Evolutionary conservation across 257 asterid species (phyloP).

Genomic region (Fraxinus americana): DNA sequence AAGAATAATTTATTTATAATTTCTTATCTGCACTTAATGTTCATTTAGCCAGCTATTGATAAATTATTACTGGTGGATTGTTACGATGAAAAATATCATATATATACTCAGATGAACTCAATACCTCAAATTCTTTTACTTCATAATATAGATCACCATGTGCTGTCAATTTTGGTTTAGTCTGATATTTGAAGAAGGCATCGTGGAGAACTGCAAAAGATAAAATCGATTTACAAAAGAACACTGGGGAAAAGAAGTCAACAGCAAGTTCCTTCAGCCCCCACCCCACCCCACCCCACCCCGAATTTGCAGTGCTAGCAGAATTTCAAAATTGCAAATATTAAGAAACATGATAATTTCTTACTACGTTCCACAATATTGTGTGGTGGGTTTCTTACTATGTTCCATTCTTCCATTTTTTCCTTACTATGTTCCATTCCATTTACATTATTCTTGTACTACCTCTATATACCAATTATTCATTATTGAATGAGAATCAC

Average conservation of each 20-base stretch:
- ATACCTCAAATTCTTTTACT: slow-evolving; percentile 96
- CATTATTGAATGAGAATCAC: too few species aligned
- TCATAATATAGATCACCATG: slow-evolving; percentile 91
- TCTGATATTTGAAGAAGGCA: slow-evolving; percentile 93
- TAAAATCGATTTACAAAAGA: slow-evolving; percentile 24
- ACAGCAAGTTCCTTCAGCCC: background rate
- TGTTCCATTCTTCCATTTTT: too few species aligned
- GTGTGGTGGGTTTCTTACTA: too few species aligned
- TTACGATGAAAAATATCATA: background rate
- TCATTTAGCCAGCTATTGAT: background rate
- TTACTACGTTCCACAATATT: too few species aligned
- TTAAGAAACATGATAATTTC: slow-evolving; percentile 69
- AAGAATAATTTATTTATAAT: too few species aligned
- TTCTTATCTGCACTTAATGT: background rate
- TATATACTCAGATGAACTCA: slow-evolving; percentile 12
- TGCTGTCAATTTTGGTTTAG: slow-evolving; percentile 86
- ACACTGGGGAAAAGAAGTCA: background rate
- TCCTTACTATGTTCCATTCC: too few species aligned
- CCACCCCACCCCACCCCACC: slow-evolving; percentile 8
- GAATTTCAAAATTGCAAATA: background rate
- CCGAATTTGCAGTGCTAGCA: background rate
- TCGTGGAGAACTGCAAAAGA: slow-evolving; percentile 77
- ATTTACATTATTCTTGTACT: too few species aligned
- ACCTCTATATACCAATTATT: too few species aligned
- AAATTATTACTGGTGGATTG: background rate